Evolutionary conservation across 371 early-diverging fungal species (phyloP), one percentile per base, ranked within the genome.

Genomic region (Synchytrium microbalum): DNA sequence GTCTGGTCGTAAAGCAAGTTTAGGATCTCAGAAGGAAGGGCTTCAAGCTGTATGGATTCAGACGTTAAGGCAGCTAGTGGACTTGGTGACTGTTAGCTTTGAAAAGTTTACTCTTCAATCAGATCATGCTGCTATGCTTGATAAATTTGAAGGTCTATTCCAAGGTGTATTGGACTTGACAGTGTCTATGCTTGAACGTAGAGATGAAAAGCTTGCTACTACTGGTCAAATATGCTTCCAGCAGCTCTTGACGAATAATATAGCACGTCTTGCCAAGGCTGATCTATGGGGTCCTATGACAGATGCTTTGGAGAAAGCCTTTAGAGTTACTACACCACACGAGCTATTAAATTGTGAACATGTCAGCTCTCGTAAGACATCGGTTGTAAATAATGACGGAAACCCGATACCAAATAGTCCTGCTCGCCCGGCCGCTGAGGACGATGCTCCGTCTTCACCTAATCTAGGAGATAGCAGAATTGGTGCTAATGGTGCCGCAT

Each of bases 201-300:
- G 61, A 29, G 75, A 75, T 64, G 78, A 78, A 31, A 76, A 76
- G 63, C 70, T 82, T 1, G 78, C 79, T 1, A 74, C 77, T 3
- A 77, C 78, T 10, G 82, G 80, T 14, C 75, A 76, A 24, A 80
- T 78, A 24, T 82, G 77, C 64, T 63, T 82, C 16, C 75, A 75
- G 32, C 79, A 78, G 55, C 75, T 82, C 59, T 51, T 82, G 13
- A 57, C 55, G 1, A 64, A 67, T 54, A 80, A 75, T 59, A 64
- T 77, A 10, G 67, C 64, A 31, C 65, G 69, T 33, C 66, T 80
- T 32, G 68, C 57, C 1, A 60, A 62, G 10, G 46, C 62, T 16
- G 62, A 59, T 14, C 32, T 57, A 28, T 79, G 82, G 79, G 62
- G 31, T 3, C 58, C 71, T 19, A 65, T 79, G 1, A 74, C 74